Evolutionary conservation across 2,329 filamentous ascomycete species (phyloP).

Genomic region (Neopestalotiopsis clavispora): DNA sequence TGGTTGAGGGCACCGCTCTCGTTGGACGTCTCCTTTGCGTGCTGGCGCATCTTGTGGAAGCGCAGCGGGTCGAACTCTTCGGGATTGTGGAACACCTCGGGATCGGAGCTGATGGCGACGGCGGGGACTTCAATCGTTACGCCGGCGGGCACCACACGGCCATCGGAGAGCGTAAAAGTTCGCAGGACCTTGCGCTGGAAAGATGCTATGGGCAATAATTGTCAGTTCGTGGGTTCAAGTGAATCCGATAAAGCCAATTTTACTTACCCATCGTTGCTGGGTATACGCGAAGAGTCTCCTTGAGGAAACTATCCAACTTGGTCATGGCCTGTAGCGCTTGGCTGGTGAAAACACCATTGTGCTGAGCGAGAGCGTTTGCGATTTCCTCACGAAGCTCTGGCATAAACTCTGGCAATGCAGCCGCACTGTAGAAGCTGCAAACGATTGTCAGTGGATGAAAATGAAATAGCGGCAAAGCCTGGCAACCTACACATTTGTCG

Average conservation of each 20-base stretch:
- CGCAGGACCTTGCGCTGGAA: conserved; percentile 50
- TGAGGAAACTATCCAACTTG: conserved; percentile 37
- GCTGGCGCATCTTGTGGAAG: conserved; percentile 32
- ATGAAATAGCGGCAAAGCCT: background rate
- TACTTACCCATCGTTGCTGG: conserved; percentile 28
- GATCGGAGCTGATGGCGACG: conserved; percentile 35
- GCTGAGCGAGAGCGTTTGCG: conserved; percentile 34
- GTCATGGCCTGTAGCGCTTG: conserved; percentile 36
- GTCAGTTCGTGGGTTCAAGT: background rate
- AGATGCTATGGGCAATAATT: conserved; percentile 29
- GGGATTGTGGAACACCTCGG: conserved; percentile 32
- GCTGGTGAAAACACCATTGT: conserved; percentile 33
- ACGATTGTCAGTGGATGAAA: background rate
- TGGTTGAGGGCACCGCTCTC: conserved; percentile 28
- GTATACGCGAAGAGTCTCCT: conserved; percentile 30
- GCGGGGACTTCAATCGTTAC: conserved; percentile 41
- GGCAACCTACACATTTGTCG: conserved; percentile 41
- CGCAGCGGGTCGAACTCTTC: conserved; percentile 35
- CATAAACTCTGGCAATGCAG: conserved; percentile 48
- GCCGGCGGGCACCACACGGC: conserved; percentile 46
- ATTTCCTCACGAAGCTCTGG: conserved; percentile 54
- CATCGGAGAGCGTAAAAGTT: conserved; percentile 52
- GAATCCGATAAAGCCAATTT: background rate
- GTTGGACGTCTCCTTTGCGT: conserved; percentile 24
- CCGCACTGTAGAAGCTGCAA: conserved; percentile 50